These are phyloP conservation scores for Geranomyces variabilis DNA, from an alignment of 192 early-diverging fungal species.

Conservation along the genomic window DNA sequence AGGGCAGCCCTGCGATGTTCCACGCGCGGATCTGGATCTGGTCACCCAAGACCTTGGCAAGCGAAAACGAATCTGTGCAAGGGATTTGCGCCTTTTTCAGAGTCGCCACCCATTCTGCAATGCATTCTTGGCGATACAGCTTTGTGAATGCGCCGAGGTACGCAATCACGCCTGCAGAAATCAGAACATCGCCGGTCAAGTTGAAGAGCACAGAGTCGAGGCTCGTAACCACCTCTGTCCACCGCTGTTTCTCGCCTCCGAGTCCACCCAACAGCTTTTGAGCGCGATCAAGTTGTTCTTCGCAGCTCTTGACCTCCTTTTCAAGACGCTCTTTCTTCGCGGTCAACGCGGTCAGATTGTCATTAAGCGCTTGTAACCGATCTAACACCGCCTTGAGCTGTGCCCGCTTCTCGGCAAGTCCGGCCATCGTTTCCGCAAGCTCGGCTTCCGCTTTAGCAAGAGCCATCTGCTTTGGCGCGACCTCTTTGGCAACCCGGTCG, in stretches of 20 bases:
- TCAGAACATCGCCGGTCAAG: conserved; percentile 61
- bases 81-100: conserved; percentile 51
- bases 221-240: conserved; percentile 58
- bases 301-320: conserved; percentile 63
- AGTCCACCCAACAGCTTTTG: conserved; percentile 62
- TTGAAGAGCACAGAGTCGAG: conserved; percentile 57
- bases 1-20: conserved; percentile 66
- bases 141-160: conserved; percentile 69
- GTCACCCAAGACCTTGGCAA: conserved; percentile 62
- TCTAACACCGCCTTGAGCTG: conserved; percentile 59
- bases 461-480: conserved; percentile 64
- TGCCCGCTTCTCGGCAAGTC: conserved; percentile 59
- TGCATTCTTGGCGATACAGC: conserved; percentile 53
- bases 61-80: conserved; percentile 57
- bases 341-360: conserved; percentile 52
- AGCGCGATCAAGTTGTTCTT: conserved; percentile 62
- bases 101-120: conserved; percentile 46
- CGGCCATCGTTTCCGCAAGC: conserved; percentile 58
- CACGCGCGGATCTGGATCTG: conserved; percentile 63
- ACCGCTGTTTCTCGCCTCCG: conserved; percentile 65
- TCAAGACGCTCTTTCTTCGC: conserved; percentile 60
- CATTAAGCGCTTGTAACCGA: conserved; percentile 56
- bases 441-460: conserved; percentile 59
- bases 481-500: conserved; percentile 63
- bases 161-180: conserved; percentile 66